A percentile compares a stretch with the other conserved stretches of the same genome.
These are phyloP conservation scores for Dissophora ornata DNA, from an alignment of 192 early-diverging fungal species.

Conservation along the genomic window DNA sequence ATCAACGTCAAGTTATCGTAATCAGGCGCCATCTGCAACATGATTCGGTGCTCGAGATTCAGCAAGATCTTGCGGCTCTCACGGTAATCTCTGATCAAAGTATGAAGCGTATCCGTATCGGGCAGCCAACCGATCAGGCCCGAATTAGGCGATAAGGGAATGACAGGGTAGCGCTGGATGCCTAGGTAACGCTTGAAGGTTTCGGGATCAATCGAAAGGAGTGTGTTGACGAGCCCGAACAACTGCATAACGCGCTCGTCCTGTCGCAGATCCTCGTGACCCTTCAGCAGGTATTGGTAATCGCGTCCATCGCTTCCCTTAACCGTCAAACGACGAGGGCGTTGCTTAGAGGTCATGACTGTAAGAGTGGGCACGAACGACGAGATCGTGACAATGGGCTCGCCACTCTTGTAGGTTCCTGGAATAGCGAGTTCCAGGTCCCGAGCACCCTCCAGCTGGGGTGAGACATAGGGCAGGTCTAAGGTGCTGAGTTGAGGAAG, in stretches of 20 bases:
- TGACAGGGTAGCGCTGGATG: slow-evolving; percentile 91
- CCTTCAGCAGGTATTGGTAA: slow-evolving; percentile 94
- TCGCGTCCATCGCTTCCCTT: slow-evolving; percentile 89
- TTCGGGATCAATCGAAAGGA: slow-evolving; percentile 83
- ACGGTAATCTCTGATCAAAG: slow-evolving; percentile 87
- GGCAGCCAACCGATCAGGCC: slow-evolving; percentile 95
- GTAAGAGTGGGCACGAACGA: slow-evolving; percentile 87
- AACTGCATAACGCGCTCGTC: slow-evolving; percentile 99
- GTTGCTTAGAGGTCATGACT: slow-evolving; percentile 92
- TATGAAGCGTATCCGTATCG: slow-evolving; percentile 89
- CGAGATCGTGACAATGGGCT: slow-evolving; percentile 86
- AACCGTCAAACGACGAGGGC: slow-evolving; percentile 87
- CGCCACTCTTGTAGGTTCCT: slow-evolving; percentile 86
- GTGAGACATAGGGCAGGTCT: slow-evolving; percentile 91
- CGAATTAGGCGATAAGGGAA: slow-evolving; percentile 94
- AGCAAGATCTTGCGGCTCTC: slow-evolving; percentile 82
- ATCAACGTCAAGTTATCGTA: slow-evolving; percentile 88
- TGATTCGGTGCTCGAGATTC: slow-evolving; percentile 91
- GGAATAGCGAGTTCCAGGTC: slow-evolving; percentile 93
- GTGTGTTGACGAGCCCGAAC: slow-evolving; percentile 95
- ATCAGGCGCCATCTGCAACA: slow-evolving; percentile 92
- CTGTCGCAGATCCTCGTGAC: slow-evolving; percentile 97
- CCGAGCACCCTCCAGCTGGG: slow-evolving; percentile 81
- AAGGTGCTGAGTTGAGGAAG: slow-evolving; percentile 84
- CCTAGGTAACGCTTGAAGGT: slow-evolving; percentile 91